Evolutionary conservation across 495 filamentous ascomycete genomes (phyloP), one percentile per base, ranked within the genome.

Genomic region (Daldinia concentrica): DNA sequence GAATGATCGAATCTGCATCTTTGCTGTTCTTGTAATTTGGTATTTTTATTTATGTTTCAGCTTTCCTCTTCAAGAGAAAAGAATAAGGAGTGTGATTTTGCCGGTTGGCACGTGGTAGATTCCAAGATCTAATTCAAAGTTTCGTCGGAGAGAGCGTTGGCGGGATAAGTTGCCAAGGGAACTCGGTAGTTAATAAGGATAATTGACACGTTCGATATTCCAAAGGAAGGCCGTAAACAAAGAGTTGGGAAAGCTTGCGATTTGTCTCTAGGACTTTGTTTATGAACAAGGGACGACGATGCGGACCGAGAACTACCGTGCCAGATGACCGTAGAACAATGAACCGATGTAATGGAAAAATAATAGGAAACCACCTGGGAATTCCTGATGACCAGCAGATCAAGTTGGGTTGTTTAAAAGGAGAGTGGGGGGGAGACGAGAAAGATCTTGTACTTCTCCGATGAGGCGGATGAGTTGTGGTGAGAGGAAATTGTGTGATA

Each of bases 1-100:
- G 3, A 58, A 74, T 32, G 71, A 71, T 73, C 69, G 75, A 71
- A 77, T 77, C 63, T 78, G 75, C 80, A 81, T 83, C 11, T 75
- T 83, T 60, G 50, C 62, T 45, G 36, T 51, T 69, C 54, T 58
- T 48, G 27, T 60, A 37, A 50, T 50, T 48, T 45, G 9, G 57
- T 62, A 62, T 50, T 9, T 30, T 56, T 56, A 34, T 34, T 57
- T 54, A 56, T 45, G 30, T 58, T 50, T 68, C 27, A 6, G 39
- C n/a, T 68, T 65, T 52, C 56, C 60, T 64, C 61, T 51, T 32
- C 43, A 52, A 59, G 57, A 66, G 48, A 34, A 48, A 43, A 52
- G 50, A 48, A 22, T 30, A 69, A 73, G 17, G 71, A 73, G 29
- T 66, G 66, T 73, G 55, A 8, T 69, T 37, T 37, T 54, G 60